phyloP scores from a whole-genome alignment of 306 rosid species.

The Carpinus viminea region DNA sequence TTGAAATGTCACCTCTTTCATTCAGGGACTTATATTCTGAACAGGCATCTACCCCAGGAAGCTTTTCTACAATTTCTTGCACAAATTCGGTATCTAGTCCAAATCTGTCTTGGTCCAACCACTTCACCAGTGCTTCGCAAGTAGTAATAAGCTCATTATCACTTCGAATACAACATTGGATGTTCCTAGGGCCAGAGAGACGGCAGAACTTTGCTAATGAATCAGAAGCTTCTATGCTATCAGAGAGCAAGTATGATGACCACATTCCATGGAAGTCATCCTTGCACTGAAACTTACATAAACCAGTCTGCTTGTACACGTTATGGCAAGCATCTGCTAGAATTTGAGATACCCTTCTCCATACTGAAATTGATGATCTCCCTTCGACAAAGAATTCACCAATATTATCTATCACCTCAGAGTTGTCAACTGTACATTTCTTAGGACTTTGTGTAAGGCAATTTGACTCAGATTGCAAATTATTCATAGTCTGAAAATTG shows the following conservation, averaged over 20 bases:
- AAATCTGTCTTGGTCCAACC: slow-evolving; percentile 95
- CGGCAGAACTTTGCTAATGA: slow-evolving; percentile 64
- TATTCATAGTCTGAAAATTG: slow-evolving; percentile 26
- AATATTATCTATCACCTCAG: slow-evolving; percentile 53
- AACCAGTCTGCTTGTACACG: no score
- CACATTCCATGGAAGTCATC: slow-evolving; percentile 11
- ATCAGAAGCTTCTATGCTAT: background rate
- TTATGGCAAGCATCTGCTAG: no score
- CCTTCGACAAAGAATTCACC: slow-evolving; percentile 85
- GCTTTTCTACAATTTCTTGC: slow-evolving; percentile 83
- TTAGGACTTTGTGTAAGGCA: background rate
- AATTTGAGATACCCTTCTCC: slow-evolving; percentile 66
- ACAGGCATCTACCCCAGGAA: slow-evolving; percentile 62
- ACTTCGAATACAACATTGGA: slow-evolving; percentile 22
- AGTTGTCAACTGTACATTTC: no score
- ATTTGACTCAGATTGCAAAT: slow-evolving; percentile 18
- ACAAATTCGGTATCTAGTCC: slow-evolving; percentile 90
- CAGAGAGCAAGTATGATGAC: no score
- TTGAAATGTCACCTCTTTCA: slow-evolving; percentile 50
- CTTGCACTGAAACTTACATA: slow-evolving; percentile 16
- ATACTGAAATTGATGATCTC: slow-evolving; percentile 63
- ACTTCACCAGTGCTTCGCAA: slow-evolving; percentile 48
- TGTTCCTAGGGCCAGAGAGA: slow-evolving; percentile 8
- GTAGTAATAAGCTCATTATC: slow-evolving; percentile 45
- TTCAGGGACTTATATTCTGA: slow-evolving; percentile 57